Percentiles rank a stretch among this genome's conserved stretches.
Conservation (phyloP, 2,329 filamentous ascomycete genomes). For the Botryotinia globosa region DNA sequence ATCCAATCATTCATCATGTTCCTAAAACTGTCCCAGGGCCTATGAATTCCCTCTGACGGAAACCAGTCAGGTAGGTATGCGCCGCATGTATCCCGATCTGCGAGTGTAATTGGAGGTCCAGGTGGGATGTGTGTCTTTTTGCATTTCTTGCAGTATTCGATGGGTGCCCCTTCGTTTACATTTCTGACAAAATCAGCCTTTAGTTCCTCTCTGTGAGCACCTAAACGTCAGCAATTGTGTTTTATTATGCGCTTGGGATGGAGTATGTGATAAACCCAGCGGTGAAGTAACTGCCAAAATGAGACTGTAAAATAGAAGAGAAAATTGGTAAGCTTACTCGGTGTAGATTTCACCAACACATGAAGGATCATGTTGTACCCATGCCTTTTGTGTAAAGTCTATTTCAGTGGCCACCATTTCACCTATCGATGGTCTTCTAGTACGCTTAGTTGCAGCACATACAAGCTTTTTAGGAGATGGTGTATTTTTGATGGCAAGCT, state of each 20-base stretch:
- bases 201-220: slow-evolving; percentile 11
- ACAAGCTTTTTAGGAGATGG: neutral
- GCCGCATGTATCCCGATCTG: slow-evolving; percentile 32
- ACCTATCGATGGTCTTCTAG: neutral
- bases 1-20: slow-evolving; percentile 27
- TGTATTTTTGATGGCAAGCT: slow-evolving; percentile 5
- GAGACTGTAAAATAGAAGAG: neutral
- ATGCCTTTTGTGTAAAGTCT: slow-evolving; percentile 15
- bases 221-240: neutral
- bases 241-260: neutral
- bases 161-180: slow-evolving; percentile 20
- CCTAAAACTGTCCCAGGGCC: slow-evolving; percentile 29
- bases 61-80: slow-evolving; percentile 36
- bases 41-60: slow-evolving; percentile 23
- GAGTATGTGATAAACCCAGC: neutral
- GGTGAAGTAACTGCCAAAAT: neutral
- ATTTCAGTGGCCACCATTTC: slow-evolving; percentile 14
- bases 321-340: neutral
- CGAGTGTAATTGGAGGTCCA: slow-evolving; percentile 29
- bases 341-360: slow-evolving; percentile 15
- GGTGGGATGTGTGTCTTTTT: slow-evolving; percentile 31
- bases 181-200: slow-evolving; percentile 19
- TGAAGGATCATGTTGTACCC: slow-evolving; percentile 13
- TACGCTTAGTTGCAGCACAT: neutral
- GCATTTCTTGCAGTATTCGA: slow-evolving; percentile 33